phyloP scores from a whole-genome alignment of 371 early-diverging fungal species.

The Mortierella sp. region DNA sequence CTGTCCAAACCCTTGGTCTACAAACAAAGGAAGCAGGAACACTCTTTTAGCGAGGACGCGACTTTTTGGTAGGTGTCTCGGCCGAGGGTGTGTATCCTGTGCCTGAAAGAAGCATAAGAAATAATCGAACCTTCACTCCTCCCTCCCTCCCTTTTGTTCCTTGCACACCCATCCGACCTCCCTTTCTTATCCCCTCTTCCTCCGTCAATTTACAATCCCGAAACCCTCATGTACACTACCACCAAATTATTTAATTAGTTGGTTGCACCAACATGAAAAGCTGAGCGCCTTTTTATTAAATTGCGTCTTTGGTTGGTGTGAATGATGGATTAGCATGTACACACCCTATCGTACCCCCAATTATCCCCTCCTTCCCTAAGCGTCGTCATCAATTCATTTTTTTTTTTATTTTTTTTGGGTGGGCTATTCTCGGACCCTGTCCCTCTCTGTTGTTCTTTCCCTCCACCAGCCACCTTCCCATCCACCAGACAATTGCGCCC shows the following conservation, averaged over 20 bases:
- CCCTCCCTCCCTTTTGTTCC: neutral
- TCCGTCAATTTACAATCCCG: neutral
- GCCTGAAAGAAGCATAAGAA: too few relatives aligned
- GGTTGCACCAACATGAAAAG: neutral
- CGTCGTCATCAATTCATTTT: neutral
- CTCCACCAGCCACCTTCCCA: neutral
- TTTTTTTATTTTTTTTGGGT: neutral
- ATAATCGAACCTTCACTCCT: slow-evolving; percentile 10
- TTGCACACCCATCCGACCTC: too few relatives aligned
- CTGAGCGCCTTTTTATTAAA: slow-evolving; percentile 10
- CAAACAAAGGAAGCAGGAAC: neutral
- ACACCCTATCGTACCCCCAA: neutral
- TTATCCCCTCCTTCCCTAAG: neutral
- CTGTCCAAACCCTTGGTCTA: neutral
- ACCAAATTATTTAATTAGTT: slow-evolving; percentile 3
- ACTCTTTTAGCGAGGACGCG: neutral
- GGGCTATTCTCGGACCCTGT: slow-evolving; percentile 9
- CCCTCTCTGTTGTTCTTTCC: too few relatives aligned
- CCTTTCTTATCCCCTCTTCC: neutral
- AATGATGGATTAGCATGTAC: neutral
- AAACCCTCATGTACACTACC: slow-evolving; percentile 2
- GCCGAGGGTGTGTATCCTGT: too few relatives aligned
- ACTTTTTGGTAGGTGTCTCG: slow-evolving; percentile 7
- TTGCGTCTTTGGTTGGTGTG: neutral
- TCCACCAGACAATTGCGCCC: neutral